phyloP scores from a whole-genome alignment of 1,139 yeast genomes.

The Suhomyces choctaworum region DNA sequence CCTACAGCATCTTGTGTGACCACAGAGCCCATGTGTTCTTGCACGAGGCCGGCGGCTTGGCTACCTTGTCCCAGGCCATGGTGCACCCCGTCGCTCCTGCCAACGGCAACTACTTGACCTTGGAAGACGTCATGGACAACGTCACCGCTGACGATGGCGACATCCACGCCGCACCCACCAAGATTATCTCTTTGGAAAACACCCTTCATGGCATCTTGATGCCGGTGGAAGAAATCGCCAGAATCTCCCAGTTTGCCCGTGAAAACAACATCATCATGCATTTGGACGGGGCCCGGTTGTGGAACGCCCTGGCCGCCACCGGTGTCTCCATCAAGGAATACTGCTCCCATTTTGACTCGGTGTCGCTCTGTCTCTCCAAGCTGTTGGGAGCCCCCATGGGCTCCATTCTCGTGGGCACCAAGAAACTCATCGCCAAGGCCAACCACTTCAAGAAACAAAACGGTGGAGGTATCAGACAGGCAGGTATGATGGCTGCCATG shows the following conservation, averaged over 20 bases:
- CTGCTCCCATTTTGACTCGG: constrained; percentile 44
- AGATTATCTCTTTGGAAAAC: constrained; percentile 46
- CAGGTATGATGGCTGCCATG: constrained; percentile 45
- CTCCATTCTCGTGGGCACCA: constrained; percentile 39
- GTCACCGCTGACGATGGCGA: constrained; percentile 51
- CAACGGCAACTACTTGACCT: constrained; percentile 40
- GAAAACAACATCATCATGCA: constrained; percentile 38
- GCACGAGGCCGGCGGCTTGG: constrained; percentile 49
- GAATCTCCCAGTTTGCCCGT: constrained; percentile 39
- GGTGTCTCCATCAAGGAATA: constrained; percentile 42
- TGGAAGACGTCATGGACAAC: constrained; percentile 39
- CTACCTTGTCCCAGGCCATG: constrained; percentile 49
- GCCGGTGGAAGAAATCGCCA: constrained; percentile 44
- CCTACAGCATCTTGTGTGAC: constrained; percentile 45
- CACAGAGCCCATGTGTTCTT: constrained; percentile 40
- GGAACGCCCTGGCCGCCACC: constrained; percentile 47
- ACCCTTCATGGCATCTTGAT: constrained; percentile 47
- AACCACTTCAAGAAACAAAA: constrained; percentile 49
- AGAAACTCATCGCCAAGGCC: constrained; percentile 39
- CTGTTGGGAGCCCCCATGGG: constrained; percentile 51
- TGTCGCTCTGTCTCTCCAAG: constrained; percentile 48
- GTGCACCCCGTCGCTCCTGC: constrained; percentile 41
- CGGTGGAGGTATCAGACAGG: constrained; percentile 52
- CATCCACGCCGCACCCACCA: constrained; percentile 50
- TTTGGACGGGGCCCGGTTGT: constrained; percentile 49